Evolutionary conservation across 208 protist genomes (phyloP).

Genomic region (Lotmaria passim): DNA sequence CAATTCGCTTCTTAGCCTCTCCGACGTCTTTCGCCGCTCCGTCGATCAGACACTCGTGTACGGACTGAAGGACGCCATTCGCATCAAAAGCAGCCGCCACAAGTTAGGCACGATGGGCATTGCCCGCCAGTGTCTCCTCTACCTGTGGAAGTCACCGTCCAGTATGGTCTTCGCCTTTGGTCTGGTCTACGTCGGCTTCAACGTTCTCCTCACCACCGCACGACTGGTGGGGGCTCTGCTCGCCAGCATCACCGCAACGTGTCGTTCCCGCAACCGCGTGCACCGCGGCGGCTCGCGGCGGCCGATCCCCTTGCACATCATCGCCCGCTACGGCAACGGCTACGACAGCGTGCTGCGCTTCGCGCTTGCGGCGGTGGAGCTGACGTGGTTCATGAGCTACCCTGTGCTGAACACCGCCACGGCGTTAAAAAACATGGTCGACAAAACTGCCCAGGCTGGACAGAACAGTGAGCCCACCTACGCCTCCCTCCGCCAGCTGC

Average conservation of each 20-base stretch:
- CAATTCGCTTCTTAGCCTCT: background rate
- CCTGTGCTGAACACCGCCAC: constrained; percentile 20
- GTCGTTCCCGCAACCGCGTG: constrained; percentile 5
- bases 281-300: constrained; percentile 24
- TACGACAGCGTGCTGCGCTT: constrained; percentile 58
- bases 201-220: constrained; percentile 13
- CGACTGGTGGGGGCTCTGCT: constrained; percentile 17
- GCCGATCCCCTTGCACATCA: constrained; percentile 36
- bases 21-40: constrained; percentile 17
- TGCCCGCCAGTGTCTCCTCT: constrained; percentile 12
- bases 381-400: constrained; percentile 60
- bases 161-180: constrained; percentile 42
- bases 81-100: constrained; percentile 7
- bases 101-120: constrained; percentile 5
- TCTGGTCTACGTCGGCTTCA: constrained; percentile 26
- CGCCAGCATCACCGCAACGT: constrained; percentile 28
- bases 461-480: constrained; percentile 29
- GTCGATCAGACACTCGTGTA: constrained; percentile 30
- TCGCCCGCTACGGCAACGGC: constrained; percentile 52
- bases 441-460: background rate
- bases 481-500: constrained; percentile 28
- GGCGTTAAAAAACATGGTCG: constrained; percentile 19
- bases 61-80: constrained; percentile 25
- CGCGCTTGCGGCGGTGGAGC: constrained; percentile 42
- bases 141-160: constrained; percentile 35